Evolutionary conservation across 164 flowering plant genomes (phyloP).

Genomic region (Vitis amurensis): DNA sequence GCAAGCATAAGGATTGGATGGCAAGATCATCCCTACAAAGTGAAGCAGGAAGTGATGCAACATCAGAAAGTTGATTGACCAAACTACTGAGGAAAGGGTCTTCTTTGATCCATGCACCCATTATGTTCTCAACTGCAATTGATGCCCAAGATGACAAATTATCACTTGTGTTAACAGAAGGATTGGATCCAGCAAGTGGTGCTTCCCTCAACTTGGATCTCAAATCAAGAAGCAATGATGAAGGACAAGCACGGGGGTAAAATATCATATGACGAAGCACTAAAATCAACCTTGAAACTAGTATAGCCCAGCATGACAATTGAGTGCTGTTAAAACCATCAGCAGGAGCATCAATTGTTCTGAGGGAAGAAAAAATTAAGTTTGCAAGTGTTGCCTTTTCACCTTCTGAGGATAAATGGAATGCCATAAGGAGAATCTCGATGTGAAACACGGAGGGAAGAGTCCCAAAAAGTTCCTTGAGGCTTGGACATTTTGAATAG

Average conservation of each 20-base stretch:
- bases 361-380: conserved; percentile 49
- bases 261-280: conserved; percentile 80
- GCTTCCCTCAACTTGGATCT: conserved; percentile 69
- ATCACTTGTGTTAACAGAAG: conserved; percentile 26
- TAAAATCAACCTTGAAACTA: conserved; percentile 81
- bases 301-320: conserved; percentile 79
- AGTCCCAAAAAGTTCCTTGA: conserved; percentile 52
- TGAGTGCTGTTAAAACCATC: conserved; percentile 37
- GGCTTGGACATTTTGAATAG: conserved; percentile 30
- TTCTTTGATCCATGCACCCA: conserved; percentile 47
- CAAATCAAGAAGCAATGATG: conserved; percentile 64
- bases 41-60: conserved; percentile 44
- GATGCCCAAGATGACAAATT: conserved; percentile 61
- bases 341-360: conserved; percentile 38
- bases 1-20: conserved; percentile 40
- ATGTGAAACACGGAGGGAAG: conserved; percentile 80
- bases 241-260: conserved; percentile 59
- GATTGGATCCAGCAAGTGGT: conserved; percentile 25
- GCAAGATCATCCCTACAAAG: conserved; percentile 38
- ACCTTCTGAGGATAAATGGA: conserved; percentile 67
- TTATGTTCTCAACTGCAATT: conserved; percentile 39
- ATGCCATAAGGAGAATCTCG: conserved; percentile 86
- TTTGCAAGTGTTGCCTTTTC: conserved; percentile 63
- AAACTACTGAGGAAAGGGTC: conserved; percentile 41
- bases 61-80: conserved; percentile 66